Base-by-base conservation (phyloP, 371 early-diverging fungal species). In the Mucor velutinosus region DNA sequence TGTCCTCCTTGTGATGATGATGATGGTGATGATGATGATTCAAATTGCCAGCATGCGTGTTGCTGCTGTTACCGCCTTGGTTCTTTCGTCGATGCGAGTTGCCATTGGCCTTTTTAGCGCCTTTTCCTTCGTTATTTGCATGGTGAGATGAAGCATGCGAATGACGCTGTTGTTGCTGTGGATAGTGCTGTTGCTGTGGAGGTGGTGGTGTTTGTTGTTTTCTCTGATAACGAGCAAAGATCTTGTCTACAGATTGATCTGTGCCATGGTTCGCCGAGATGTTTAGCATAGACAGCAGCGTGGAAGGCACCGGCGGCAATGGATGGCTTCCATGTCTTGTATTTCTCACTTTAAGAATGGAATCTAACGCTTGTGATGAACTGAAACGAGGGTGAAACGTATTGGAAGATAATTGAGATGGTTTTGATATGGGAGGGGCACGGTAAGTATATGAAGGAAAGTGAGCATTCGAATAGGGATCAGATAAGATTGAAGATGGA, bases 321-420 rank as follows among this genome's bases (percentile, higher is more conserved):
- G 73, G 73, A 39, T 73, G 73, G 53, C 73, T 73, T 19, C 73
- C 73, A 62, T 73, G 73, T 12, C 73, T 47, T 60, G 69, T 65
- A 47, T 65, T 69, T 62, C 73, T 51, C 17, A 62, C 33, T 53
- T 63, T 62, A 2, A 73, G 23, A 11, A 73, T 69, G 0, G 69
- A 55, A 33, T 73, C 73, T 11, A 73, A 39, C 10, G 66, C 73
- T 56, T 73, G 73, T 19, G 69, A 30, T 15, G 73, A 73, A 43
- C 73, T 73, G 33, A 73, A 73, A 5, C 69, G 69, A 37, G 69
- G 73, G 43, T 64, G 64, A 4, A 56, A 64, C 8, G 56, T 56
- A 39, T 65, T 58, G 11, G 56, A 58, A 6, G 68, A 45, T 29
- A 56, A 4, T 23, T 25, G 15, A 23, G 12, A 17, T 37, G 55